These are phyloP conservation scores for Diaporthe sp. DNA, from an alignment of 2,329 filamentous ascomycete species.

Conservation along the genomic window DNA sequence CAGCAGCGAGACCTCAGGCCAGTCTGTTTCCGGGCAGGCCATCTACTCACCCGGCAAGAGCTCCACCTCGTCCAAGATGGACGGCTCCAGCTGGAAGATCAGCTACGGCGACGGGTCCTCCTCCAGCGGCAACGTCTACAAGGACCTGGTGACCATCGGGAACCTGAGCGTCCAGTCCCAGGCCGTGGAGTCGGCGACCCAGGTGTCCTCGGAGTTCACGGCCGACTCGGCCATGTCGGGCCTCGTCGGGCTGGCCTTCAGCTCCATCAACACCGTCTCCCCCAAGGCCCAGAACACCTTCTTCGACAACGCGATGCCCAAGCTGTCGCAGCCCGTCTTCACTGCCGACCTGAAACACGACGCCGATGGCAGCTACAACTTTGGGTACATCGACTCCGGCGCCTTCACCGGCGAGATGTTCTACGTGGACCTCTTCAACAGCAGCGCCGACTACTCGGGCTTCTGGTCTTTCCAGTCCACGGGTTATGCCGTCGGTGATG, in stretches of 20 bases:
- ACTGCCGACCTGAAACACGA: conserved; percentile 46
- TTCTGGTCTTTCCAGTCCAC: conserved; percentile 52
- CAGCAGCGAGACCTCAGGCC: conserved; percentile 37
- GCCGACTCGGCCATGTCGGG: conserved; percentile 34
- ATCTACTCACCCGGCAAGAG: conserved; percentile 41
- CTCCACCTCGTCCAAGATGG: conserved; percentile 38
- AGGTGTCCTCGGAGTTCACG: conserved; percentile 38
- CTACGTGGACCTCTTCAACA: conserved; percentile 45
- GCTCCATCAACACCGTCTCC: conserved; percentile 40
- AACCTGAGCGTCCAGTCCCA: conserved; percentile 39
- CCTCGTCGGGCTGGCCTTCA: conserved; percentile 38
- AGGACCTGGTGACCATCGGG: conserved; percentile 42
- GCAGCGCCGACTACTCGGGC: conserved; percentile 39
- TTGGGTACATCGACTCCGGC: conserved; percentile 47
- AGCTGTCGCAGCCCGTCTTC: conserved; percentile 43
- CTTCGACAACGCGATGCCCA: conserved; percentile 46
- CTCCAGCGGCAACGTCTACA: conserved; percentile 43
- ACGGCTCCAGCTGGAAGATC: conserved; percentile 43
- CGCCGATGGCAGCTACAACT: conserved; percentile 50
- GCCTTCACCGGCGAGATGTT: conserved; percentile 48
- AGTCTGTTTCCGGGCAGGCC: conserved; percentile 37
- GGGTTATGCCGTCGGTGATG: conserved; percentile 44
- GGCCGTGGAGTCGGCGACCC: conserved; percentile 39
- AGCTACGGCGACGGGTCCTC: conserved; percentile 43
- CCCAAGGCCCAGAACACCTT: conserved; percentile 41